Evolutionary conservation across 1,284 basidiomycete species (phyloP), one percentile per base, ranked within the genome.

Genomic region (Naganishia cerealis): DNA sequence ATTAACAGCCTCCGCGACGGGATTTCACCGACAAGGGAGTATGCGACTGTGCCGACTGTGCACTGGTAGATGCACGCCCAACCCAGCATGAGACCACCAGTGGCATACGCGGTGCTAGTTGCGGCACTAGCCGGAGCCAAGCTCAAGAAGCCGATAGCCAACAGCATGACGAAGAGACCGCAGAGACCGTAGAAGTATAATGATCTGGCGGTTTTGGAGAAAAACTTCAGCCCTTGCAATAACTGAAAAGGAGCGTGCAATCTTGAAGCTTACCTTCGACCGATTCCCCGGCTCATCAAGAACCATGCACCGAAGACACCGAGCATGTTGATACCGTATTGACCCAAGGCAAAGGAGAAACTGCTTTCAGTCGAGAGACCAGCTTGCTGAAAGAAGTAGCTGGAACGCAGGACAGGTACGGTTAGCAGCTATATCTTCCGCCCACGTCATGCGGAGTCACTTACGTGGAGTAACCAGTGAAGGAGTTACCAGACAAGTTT

Each of bases 71-170:
- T 76, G 12, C 74, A 57, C 9, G 81, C 80, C 77, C 81, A 82
- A 65, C 80, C 74, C 54, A 83, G 73, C 72, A 84, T 80, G 59
- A 81, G 71, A 8, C 77, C 75, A 1, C 82, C 83, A 7, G 82
- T 80, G 2, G 80, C 82, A 75, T 81, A 74, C 18, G 74, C 69
- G 6, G 73, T 72, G 1, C 70, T 65, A 9, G 73, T 48, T 36
- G 71, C 61, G 53, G 77, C 65, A 7, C 63, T 54, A 7, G 71
- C 73, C 5, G 76, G 76, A 10, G 77, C 75, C 6, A 82, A 79
- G 29, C 82, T 82, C 54, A 84, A 73, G 67, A 79, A 80, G 36
- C 84, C 84, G 73, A 84, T 82, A 75, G 81, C 70, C 72, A 84
- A 74, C 50, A 86, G 78, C 26, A 82, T 76, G 69, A 79, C 69